phyloP scores from a whole-genome alignment of 257 asterid species.

The Handroanthus guayacan region DNA sequence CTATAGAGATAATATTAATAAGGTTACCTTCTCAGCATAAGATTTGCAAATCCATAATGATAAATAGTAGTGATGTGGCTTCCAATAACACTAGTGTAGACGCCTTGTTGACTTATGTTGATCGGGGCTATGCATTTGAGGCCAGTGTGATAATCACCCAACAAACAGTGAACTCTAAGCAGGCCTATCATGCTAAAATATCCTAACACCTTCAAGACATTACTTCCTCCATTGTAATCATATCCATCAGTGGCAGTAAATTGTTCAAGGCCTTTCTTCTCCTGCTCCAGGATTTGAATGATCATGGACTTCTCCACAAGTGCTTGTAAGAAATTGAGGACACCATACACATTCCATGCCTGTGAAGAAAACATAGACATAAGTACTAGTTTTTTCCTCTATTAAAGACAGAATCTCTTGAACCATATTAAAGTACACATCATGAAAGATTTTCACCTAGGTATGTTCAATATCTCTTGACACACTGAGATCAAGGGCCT shows the following conservation, averaged over 20 bases:
- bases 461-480: background rate
- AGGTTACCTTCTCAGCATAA: slow-evolving; percentile 87
- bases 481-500: background rate
- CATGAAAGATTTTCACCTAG: background rate
- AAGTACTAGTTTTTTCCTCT: background rate
- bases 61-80: slow-evolving; percentile 90
- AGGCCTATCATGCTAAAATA: slow-evolving; percentile 98
- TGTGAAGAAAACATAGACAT: slow-evolving; percentile 37
- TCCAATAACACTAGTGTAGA: slow-evolving; percentile 86
- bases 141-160: slow-evolving; percentile 98
- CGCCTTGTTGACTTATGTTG: slow-evolving; percentile 92
- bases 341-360: slow-evolving; percentile 99
- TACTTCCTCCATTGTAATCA: slow-evolving; percentile 95
- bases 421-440: background rate
- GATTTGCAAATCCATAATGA: slow-evolving; percentile 96
- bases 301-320: slow-evolving; percentile 92
- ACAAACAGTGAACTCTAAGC: slow-evolving; percentile 95
- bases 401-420: background rate
- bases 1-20: background rate
- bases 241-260: slow-evolving; percentile 95
- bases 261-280: slow-evolving; percentile 92
- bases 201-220: slow-evolving; percentile 95
- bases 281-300: slow-evolving; percentile 83
- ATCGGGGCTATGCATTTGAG: slow-evolving; percentile 87
- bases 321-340: slow-evolving; percentile 91